These are phyloP conservation scores for Clavaria fumosa DNA, from an alignment of 768 basidiomycete genomes.

Conservation along the genomic window DNA sequence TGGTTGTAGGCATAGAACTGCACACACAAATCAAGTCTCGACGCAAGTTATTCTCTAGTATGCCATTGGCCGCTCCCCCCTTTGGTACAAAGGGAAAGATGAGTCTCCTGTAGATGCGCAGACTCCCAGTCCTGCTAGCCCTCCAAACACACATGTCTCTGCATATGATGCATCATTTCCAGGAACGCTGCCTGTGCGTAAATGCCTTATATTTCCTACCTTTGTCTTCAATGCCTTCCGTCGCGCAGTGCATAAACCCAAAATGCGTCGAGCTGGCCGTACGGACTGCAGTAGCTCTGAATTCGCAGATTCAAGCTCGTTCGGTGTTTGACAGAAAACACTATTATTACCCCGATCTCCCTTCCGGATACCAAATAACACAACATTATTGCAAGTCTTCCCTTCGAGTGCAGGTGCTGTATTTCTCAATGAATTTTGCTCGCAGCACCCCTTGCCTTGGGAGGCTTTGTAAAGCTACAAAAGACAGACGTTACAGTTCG, in stretches of 20 bases:
- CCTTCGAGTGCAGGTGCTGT: not conserved
- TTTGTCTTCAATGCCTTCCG: not conserved
- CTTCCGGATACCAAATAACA: constrained; percentile 88
- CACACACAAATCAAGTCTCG: constrained; percentile 88
- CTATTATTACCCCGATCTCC: constrained; percentile 93
- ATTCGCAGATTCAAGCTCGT: constrained; percentile 41
- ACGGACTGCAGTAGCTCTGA: constrained; percentile 66
- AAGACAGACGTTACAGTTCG: constrained; percentile 35
- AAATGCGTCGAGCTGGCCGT: constrained; percentile 67
- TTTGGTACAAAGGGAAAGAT: constrained; percentile 1
- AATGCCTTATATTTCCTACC: not conserved
- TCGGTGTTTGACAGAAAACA: constrained; percentile 95
- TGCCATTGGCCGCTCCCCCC: constrained; percentile 16
- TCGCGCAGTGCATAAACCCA: constrained; percentile 38
- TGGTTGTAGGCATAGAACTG: constrained; percentile 88
- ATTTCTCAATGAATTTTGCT: not conserved
- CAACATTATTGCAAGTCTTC: constrained; percentile 1
- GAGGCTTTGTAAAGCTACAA: constrained; percentile 40
- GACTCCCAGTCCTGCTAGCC: constrained; percentile 27
- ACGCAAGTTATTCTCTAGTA: constrained; percentile 74
- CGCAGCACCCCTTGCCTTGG: constrained; percentile 63
- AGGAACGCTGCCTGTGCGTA: constrained; percentile 76
- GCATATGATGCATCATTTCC: constrained; percentile 83
- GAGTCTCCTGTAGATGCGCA: constrained; percentile 20
- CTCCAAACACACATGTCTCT: constrained; percentile 61